Base-by-base conservation (phyloP, 345 rosid genomes). In the Melaleuca quinquenervia region DNA sequence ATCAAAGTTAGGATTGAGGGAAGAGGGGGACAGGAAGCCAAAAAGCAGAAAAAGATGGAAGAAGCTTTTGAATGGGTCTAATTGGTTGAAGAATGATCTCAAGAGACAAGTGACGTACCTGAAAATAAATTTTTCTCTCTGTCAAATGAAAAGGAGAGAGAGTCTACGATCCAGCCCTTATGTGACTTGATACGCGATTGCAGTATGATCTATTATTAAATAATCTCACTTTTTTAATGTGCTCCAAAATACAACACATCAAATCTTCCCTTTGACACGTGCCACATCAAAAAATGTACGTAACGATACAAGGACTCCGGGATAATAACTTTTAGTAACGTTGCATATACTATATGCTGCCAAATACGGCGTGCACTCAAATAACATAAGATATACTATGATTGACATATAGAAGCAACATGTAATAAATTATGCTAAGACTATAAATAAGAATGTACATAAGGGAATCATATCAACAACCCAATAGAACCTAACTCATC, bases 51-150 rank as follows among this genome's bases (percentile, higher is more conserved):
- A 82, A 52, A 45, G 84, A 64, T 32, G 49, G 55, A 85, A 62
- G 52, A 24, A 84, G 82, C 85, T 60, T 60, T 78, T 85, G 87
- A 76, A 85, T 85, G 24, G 75, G 87, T 78, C 87, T 78, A 85
- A 78, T 53, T 78, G 74, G 84, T 76, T 53, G 55, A 27, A 82
- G 74, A 24, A 74, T 18, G 60, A 82, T 27, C 84, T 27, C 21
- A 24, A 41, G 52, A 24, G 84, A 54, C 7, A 32, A 50, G 53
- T 29, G 15, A 29, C 56, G 48, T n/a, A 32, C 26, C 26, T 18
- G 26, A 82, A 52, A 50, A 52, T 26, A 50, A 52, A 82, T n/a
- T 49, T 11, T 27, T n/a, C 13, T 29, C 84, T 27, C 84, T 82
- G 48, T 70, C 78, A 36, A 70, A 70, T 20, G 78, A 70, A 70